Evolutionary conservation across 768 basidiomycete genomes (phyloP), one percentile per base, ranked within the genome.

Genomic region (Chiua virens): DNA sequence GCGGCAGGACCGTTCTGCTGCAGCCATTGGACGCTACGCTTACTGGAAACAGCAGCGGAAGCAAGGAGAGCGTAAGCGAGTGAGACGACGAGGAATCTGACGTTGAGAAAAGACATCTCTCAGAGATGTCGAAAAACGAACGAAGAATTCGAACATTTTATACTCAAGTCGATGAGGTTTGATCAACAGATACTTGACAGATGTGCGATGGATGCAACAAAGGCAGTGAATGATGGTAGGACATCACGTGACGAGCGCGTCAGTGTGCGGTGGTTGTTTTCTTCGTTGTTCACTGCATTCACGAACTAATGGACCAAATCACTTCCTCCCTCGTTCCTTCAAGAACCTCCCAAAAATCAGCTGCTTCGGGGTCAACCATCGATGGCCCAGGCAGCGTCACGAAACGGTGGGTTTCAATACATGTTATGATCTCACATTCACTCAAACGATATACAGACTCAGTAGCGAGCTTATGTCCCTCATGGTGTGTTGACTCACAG

Each of bases 381-480:
- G 86, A 85, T 59, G 77, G 74, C 27, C 80, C 82, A 10, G 88
- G 89, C 39, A 91, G 87, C 60, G 90, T 92, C 42, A 86, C 89
- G 28, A 92, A 92, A 79, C 82, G 90, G 90, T 89, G 18, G 45
- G 56, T 28, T n/a, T 23, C 17, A n/a, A 1, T 17, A 20, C 15
- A 21, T 54, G 32, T 13, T 6, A 14, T 34, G 7, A 17, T 11
- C 27, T 21, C 30, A 28, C n/a, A 37, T 48, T 49, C 37, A 42
- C 28, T n/a, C 44, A 44, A 42, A 57, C 38, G 28, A 36, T 39
- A 42, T 44, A 11, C 50, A 88, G 91, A 45, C 77, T 93, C 55
- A 82, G 83, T 58, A 92, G 79, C 61, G 91, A 93, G 73, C 79
- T 93, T 22, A 92, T 93, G 91, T 84, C 85, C 20, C 75, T 93